Evolutionary conservation across 1,284 basidiomycete genomes (phyloP).

Genomic region (Pseudozyma sp.): DNA sequence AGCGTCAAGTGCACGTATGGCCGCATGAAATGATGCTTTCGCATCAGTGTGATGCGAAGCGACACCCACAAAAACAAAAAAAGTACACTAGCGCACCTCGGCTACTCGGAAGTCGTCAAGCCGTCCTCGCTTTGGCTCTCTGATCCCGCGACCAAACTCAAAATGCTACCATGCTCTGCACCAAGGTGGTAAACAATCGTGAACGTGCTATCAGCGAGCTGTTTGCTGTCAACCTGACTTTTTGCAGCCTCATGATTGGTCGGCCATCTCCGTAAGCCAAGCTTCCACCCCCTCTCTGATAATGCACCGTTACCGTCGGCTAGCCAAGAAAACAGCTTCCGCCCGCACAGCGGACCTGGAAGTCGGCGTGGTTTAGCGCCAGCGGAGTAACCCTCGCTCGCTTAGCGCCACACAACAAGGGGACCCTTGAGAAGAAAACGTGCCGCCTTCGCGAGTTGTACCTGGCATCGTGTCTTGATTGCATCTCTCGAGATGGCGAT

Average conservation of each 20-base stretch:
- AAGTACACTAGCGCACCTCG: slow-evolving; percentile 42
- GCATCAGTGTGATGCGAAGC: slow-evolving; percentile 6
- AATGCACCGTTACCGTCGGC: slow-evolving; percentile 23
- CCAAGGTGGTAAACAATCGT: background rate
- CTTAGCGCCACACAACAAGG: slow-evolving; percentile 2
- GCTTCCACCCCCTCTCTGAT: background rate
- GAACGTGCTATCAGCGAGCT: slow-evolving; percentile 5
- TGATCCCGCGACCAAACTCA: background rate
- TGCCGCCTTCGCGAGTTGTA: slow-evolving; percentile 5
- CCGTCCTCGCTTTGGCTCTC: slow-evolving; percentile 34
- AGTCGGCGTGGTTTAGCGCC: slow-evolving; percentile 6
- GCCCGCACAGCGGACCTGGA: slow-evolving; percentile 20
- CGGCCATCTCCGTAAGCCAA: slow-evolving; percentile 33
- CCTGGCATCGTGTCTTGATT: no score
- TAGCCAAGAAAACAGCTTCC: slow-evolving; percentile 1
- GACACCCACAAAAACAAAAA: background rate
- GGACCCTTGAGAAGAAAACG: slow-evolving; percentile 17
- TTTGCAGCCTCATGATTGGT: slow-evolving; percentile 25
- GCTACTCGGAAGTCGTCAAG: slow-evolving; percentile 27
- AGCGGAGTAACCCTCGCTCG: slow-evolving; percentile 4
- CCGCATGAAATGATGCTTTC: background rate
- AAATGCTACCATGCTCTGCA: background rate
- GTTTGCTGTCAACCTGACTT: background rate
- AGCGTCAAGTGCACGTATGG: background rate
- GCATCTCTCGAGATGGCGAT: no score